phyloP scores from a whole-genome alignment of 306 rosid genomes.

The Inga oerstediana region DNA sequence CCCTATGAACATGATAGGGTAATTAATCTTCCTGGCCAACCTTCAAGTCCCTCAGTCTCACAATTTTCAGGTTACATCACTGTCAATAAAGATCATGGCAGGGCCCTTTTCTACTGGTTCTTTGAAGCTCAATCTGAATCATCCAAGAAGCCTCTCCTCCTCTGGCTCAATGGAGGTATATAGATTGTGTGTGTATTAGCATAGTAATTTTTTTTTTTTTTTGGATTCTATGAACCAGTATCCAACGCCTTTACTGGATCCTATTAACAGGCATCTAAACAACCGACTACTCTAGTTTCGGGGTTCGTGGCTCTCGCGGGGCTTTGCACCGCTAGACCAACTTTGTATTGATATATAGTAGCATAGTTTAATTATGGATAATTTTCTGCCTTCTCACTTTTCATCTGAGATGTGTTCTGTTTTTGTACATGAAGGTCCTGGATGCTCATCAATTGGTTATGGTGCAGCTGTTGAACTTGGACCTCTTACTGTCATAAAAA shows the following conservation, averaged over 20 bases:
- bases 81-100: constrained; percentile 54
- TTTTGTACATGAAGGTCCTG: constrained; percentile 49
- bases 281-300: no score
- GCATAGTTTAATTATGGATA: not conserved
- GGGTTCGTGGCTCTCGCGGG: no score
- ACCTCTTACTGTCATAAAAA: constrained; percentile 48
- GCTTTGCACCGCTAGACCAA: no score
- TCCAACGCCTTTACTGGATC: no score
- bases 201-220: no score
- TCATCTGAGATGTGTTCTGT: constrained; percentile 13
- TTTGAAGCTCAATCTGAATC: constrained; percentile 60
- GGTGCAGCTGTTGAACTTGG: constrained; percentile 61
- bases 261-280: no score
- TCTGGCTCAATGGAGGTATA: constrained; percentile 68
- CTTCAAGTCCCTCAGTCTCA: constrained; percentile 47
- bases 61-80: constrained; percentile 59
- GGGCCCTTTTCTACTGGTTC: constrained; percentile 68
- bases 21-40: constrained; percentile 53
- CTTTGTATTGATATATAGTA: not conserved
- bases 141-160: constrained; percentile 55
- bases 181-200: no score
- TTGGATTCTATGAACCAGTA: no score
- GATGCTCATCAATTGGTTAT: constrained; percentile 63
- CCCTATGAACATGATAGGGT: constrained; percentile 51
- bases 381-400: not conserved